Conservation (phyloP, 257 asterid species). For the Capsicum rhomboideum region DNA sequence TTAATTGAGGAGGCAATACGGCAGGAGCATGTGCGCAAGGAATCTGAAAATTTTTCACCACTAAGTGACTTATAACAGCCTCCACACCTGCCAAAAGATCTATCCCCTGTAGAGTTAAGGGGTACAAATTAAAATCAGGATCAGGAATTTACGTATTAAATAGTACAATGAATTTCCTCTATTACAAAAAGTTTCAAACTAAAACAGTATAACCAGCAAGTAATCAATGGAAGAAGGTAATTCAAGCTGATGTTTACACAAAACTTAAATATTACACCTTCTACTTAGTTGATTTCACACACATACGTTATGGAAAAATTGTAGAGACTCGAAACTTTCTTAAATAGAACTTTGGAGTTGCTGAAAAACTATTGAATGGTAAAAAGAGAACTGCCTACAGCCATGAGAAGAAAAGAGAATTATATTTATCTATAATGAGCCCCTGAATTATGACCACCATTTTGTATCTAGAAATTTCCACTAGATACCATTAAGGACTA, state of each 20-base stretch:
- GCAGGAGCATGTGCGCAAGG: constrained; percentile 98
- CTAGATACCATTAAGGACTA: not conserved
- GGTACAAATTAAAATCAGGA: constrained; percentile 3
- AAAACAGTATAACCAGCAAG: not conserved
- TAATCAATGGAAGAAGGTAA: not conserved
- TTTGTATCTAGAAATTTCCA: not conserved
- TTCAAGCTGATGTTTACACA: not conserved
- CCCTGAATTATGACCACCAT: not conserved
- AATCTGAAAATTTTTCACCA: constrained; percentile 62
- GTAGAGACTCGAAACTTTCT: not conserved
- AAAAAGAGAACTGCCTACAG: not conserved
- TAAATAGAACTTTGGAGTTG: not conserved
- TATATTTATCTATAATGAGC: not conserved
- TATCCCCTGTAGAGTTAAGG: constrained; percentile 43
- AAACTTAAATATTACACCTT: not conserved
- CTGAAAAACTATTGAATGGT: not conserved
- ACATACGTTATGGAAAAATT: not conserved
- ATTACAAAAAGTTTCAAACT: not conserved
- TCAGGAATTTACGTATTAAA: not conserved
- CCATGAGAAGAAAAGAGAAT: not conserved
- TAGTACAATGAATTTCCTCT: not conserved
- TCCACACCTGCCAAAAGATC: constrained; percentile 90
- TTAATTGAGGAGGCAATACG: constrained; percentile 48
- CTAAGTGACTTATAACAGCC: constrained; percentile 86
- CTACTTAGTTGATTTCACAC: not conserved